phyloP scores from a whole-genome alignment of 176 grass and related monocot genomes.

The Oryza meridionalis region DNA sequence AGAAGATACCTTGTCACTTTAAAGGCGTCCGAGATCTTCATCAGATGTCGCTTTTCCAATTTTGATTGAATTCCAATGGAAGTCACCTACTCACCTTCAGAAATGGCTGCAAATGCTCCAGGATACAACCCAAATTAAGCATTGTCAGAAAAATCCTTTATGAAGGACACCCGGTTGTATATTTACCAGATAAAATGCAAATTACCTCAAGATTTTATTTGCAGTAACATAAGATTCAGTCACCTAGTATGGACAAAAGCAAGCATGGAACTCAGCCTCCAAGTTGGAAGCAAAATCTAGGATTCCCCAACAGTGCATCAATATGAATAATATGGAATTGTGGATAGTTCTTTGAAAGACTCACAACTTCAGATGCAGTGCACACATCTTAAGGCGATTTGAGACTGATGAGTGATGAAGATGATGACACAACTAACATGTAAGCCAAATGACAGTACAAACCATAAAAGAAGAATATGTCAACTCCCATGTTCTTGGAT shows the following conservation, averaged over 20 bases:
- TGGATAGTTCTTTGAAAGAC: not conserved
- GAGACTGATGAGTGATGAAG: not conserved
- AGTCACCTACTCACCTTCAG: not conserved
- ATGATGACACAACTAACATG: not conserved
- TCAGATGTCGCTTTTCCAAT: not conserved
- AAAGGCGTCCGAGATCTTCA: not conserved
- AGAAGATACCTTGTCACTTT: not conserved
- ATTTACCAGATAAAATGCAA: not conserved
- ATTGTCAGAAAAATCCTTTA: not conserved
- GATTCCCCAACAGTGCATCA: not conserved
- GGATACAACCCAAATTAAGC: not conserved
- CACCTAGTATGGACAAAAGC: not conserved
- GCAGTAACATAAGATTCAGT: not conserved
- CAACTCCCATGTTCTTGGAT: conserved; percentile 5
- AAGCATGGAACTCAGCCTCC: not conserved
- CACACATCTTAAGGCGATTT: not conserved
- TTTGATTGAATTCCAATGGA: not conserved
- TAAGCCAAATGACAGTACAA: not conserved
- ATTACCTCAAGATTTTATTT: not conserved
- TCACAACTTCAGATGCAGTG: not conserved
- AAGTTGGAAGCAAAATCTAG: not conserved
- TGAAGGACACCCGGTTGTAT: not conserved
- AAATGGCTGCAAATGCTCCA: not conserved
- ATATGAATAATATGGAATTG: not conserved
- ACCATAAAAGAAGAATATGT: not conserved